Evolutionary conservation across 2,329 filamentous ascomycete genomes (phyloP), one percentile per base, ranked within the genome.

Genomic region (Phaeoacremonium minimum): DNA sequence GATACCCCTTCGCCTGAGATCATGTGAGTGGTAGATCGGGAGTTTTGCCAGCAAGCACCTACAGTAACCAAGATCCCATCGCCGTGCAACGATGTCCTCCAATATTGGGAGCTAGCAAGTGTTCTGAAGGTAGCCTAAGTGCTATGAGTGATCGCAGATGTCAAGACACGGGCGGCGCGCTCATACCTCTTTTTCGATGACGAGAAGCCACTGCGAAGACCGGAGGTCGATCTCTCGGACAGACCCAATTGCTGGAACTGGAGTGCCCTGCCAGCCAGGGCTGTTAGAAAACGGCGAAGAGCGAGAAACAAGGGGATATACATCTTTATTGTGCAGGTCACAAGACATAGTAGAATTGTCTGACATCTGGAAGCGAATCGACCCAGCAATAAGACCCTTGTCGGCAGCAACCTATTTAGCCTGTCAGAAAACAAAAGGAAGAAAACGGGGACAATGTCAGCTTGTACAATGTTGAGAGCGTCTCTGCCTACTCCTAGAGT

Each of bases 171-270:
- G 4, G 8, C 8, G n/a, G 6, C 8, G 4, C 11, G 4, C 14
- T 38, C 56, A 39, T 46, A 79, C 84, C 66, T 93, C 87, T 60
- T 93, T 91, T 53, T 93, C 87, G 35, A 91, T 73, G 0, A 91
- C 73, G 0, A 91, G 61, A 30, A 90, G 63, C 84, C 83, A 89
- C 36, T 64, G 63, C 3, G 73, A 58, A 2, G 50, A 41, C 1
- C 56, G 53, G n/a, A 82, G 56, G 28, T 77, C 57, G 2, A 86
- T 47, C 3, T 52, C 52, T 1, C 67, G 58, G 11, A 82, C 64
- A 0, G 71, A 67, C 33, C 61, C 63, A 3, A 69, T 46, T 6
- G 63, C 62, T 0, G 85, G 84, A 7, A 91, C 66, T n/a, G n/a
- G n/a, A n/a, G n/a, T n/a, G n/a, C n/a, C n/a, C n/a, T n/a, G n/a